These are phyloP conservation scores for Bolboschoenoplectus hybrid DNA, from an alignment of 202 grass and related monocot species.

Conservation along the genomic window DNA sequence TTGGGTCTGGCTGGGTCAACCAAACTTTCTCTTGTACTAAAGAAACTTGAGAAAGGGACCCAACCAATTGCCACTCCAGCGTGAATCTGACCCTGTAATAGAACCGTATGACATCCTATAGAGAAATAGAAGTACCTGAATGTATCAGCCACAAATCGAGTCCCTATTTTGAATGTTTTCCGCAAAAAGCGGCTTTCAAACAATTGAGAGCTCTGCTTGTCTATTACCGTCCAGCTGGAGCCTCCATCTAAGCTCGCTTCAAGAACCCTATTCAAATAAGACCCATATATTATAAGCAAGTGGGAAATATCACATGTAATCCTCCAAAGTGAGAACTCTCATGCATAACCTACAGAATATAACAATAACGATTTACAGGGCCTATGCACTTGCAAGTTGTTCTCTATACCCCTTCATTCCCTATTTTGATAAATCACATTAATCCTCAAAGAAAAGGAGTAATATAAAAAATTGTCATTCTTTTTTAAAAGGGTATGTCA, in stretches of 20 bases:
- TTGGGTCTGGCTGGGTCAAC: background rate
- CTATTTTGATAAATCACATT: background rate
- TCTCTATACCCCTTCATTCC: background rate
- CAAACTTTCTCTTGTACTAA: background rate
- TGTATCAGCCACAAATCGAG: conserved; percentile 46
- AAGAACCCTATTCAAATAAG: conserved; percentile 57
- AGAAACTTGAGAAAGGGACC: background rate
- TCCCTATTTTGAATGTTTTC: conserved; percentile 65
- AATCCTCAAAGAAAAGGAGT: no score
- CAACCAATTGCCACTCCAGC: background rate
- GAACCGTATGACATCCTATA: background rate
- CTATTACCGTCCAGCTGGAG: conserved; percentile 70
- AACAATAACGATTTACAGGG: background rate
- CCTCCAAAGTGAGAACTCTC: background rate
- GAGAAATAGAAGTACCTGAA: conserved; percentile 61
- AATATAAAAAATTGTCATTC: background rate
- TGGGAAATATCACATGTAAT: background rate
- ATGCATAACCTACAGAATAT: background rate
- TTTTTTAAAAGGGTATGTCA: background rate
- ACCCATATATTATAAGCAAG: background rate
- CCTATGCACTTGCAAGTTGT: background rate
- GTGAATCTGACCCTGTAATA: background rate
- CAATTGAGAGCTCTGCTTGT: conserved; percentile 57
- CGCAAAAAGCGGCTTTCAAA: conserved; percentile 72
- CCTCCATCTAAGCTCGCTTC: conserved; percentile 74